These are phyloP conservation scores for Penicillium sp. DNA, from an alignment of 2,329 filamentous ascomycete species.

Conservation along the genomic window DNA sequence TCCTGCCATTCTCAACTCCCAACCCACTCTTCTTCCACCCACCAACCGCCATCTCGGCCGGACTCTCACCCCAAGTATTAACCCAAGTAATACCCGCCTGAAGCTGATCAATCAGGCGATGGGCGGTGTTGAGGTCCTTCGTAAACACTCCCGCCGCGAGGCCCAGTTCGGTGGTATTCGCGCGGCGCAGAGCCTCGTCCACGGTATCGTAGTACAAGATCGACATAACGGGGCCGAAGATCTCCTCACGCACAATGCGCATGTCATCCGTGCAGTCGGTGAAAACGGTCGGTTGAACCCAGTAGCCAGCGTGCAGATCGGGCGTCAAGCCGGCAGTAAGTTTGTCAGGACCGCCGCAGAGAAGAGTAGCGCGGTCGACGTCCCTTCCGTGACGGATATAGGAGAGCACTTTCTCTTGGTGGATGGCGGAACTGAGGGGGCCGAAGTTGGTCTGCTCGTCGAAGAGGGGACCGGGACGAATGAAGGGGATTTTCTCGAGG, in stretches of 20 bases:
- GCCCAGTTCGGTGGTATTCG: constrained; percentile 77
- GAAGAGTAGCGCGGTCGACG: constrained; percentile 71
- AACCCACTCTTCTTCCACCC: constrained; percentile 91
- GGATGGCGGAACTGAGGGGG: constrained; percentile 74
- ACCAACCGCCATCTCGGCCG: constrained; percentile 89
- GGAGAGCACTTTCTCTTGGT: constrained; percentile 75
- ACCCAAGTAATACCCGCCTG: constrained; percentile 90
- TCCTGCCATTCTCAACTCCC: constrained; percentile 82
- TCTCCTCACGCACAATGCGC: constrained; percentile 80
- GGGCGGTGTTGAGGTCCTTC: constrained; percentile 72
- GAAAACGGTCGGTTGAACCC: constrained; percentile 83
- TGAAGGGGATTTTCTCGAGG: constrained; percentile 69
- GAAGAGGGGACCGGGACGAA: constrained; percentile 74
- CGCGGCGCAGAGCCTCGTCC: constrained; percentile 71
- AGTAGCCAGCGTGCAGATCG: constrained; percentile 69
- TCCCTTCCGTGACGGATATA: constrained; percentile 79
- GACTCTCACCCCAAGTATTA: constrained; percentile 91
- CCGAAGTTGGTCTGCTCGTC: constrained; percentile 79
- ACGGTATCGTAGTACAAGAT: constrained; percentile 74
- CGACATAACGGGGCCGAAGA: constrained; percentile 86
- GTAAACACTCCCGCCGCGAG: constrained; percentile 86
- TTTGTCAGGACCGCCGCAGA: constrained; percentile 71
- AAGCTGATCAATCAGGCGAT: constrained; percentile 70
- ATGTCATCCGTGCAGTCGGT: constrained; percentile 83
- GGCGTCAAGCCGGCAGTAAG: constrained; percentile 57